Evolutionary conservation across 495 filamentous ascomycete genomes (phyloP).

Genomic region (Neohortaea acidophila): DNA sequence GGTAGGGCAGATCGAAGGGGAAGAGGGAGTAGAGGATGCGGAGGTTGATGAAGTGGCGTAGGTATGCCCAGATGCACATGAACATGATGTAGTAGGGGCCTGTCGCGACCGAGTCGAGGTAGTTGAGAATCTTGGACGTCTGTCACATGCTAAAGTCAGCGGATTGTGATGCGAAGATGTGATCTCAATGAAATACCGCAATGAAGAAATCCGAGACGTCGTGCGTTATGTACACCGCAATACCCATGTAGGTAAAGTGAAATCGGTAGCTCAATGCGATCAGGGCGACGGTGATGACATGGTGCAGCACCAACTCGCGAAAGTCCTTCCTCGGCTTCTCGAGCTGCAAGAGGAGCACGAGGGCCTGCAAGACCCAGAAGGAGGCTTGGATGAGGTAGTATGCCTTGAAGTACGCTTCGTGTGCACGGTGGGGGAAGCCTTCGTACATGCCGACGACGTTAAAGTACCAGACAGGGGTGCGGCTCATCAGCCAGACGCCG

Average conservation of each 20-base stretch:
- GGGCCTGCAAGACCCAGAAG: constrained; percentile 92
- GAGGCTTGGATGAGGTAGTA: constrained; percentile 92
- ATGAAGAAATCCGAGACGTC: constrained; percentile 96
- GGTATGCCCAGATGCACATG: constrained; percentile 75
- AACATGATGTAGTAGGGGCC: constrained; percentile 75
- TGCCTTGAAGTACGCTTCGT: constrained; percentile 80
- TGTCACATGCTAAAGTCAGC: constrained; percentile 23
- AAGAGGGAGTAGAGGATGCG: constrained; percentile 71
- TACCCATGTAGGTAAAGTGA: constrained; percentile 95
- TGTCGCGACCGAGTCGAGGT: constrained; percentile 62
- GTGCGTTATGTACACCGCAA: constrained; percentile 92
- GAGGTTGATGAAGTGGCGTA: constrained; percentile 83
- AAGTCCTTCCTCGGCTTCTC: constrained; percentile 96
- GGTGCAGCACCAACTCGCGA: constrained; percentile 85
- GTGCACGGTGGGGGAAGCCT: constrained; percentile 71
- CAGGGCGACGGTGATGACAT: constrained; percentile 80
- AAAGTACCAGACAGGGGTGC: constrained; percentile 94
- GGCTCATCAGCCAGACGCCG: constrained; percentile 78
- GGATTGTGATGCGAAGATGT: background rate
- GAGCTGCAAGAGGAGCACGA: constrained; percentile 74
- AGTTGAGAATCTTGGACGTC: constrained; percentile 91
- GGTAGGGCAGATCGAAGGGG: constrained; percentile 7
- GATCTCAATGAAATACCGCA: constrained; percentile 44
- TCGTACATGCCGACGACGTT: constrained; percentile 87
- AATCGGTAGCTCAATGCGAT: constrained; percentile 87